Evolutionary conservation across 768 basidiomycete species (phyloP), one percentile per base, ranked within the genome.

Genomic region (Psilocybe azurescens): DNA sequence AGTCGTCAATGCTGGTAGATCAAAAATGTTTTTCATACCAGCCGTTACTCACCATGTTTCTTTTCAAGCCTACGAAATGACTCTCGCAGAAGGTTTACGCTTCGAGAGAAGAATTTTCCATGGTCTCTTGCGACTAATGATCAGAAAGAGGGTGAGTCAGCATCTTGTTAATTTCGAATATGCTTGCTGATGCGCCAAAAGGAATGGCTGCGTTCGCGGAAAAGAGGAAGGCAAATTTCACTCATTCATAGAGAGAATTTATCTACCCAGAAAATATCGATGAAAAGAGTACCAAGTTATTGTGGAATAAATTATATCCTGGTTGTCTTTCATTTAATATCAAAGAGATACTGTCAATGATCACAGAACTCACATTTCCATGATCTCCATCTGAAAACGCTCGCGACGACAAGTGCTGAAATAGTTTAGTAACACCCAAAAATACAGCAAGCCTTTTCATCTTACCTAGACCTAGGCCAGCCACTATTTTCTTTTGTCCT

Each of bases 181-280:
- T 18, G n/a, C 13, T 38, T 49, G 44, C 18, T 60, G 28, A 63
- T 47, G 11, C 18, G 13, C 58, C 32, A 29, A 28, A 66, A 97
- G 96, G 97, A 18, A 99, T 99, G 97, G 73, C 81, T 24, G 97
- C 97, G 20, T 99, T 99, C 70, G 88, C 89, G 9, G 93, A 97
- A 77, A 99, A 98, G 82, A 85, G 97, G 72, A 91, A 91, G 77
- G 79, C 97, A 14, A 82, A 85, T 24, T 99, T 94, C 78, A 88
- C 87, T 32, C 83, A 96, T 76, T 73, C 77, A 48, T 84, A 29
- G 58, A 55, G 28, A 10, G 7, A 38, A 29, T 41, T 44, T 44
- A n/a, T 44, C 7, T 44, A 44, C 14, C n/a, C 30, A 41, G n/a
- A 10, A 50, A 14, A 55, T 16, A n/a, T 18, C 16, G 33, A 33